Conservation (phyloP, 148 eudicot genomes). For the Tetragonia tetragonoides region DNA sequence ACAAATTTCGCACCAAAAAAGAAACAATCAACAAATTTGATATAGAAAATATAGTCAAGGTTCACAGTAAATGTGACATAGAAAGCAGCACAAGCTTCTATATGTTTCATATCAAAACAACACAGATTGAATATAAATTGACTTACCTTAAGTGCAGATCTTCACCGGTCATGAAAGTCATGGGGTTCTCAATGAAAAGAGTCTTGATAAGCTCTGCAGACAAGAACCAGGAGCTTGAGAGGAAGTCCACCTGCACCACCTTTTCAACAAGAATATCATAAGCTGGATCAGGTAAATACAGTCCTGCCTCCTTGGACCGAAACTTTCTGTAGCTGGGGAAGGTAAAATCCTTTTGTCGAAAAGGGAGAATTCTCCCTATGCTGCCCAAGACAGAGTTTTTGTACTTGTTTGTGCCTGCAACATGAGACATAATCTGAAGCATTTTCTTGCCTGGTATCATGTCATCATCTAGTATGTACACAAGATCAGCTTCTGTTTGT, state of each 20-base stretch:
- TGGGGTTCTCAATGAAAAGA: constrained; percentile 78
- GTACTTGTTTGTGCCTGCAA: constrained; percentile 89
- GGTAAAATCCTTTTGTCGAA: constrained; percentile 79
- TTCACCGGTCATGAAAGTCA: constrained; percentile 89
- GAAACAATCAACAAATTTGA: neutral
- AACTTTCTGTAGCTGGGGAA: constrained; percentile 94
- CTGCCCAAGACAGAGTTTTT: constrained; percentile 85
- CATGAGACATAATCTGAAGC: constrained; percentile 82
- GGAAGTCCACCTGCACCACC: constrained; percentile 91
- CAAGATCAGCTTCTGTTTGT: constrained; percentile 83
- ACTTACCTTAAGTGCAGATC: constrained; percentile 87
- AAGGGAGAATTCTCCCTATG: constrained; percentile 91
- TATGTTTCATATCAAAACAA: neutral
- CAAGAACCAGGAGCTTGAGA: constrained; percentile 94
- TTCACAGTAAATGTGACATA: neutral
- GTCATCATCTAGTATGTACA: constrained; percentile 86
- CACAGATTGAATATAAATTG: neutral
- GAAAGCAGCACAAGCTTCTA: neutral
- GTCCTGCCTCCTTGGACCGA: constrained; percentile 89
- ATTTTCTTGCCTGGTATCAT: constrained; percentile 93
- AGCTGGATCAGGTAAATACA: constrained; percentile 96
- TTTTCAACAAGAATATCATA: constrained; percentile 74
- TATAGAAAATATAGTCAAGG: neutral
- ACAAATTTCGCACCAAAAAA: neutral
- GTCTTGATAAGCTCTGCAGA: constrained; percentile 85